Percentiles rank a stretch among this genome's conserved stretches.
Evolutionary conservation across 768 basidiomycete species (phyloP).

Genomic region (Mycena filopes): DNA sequence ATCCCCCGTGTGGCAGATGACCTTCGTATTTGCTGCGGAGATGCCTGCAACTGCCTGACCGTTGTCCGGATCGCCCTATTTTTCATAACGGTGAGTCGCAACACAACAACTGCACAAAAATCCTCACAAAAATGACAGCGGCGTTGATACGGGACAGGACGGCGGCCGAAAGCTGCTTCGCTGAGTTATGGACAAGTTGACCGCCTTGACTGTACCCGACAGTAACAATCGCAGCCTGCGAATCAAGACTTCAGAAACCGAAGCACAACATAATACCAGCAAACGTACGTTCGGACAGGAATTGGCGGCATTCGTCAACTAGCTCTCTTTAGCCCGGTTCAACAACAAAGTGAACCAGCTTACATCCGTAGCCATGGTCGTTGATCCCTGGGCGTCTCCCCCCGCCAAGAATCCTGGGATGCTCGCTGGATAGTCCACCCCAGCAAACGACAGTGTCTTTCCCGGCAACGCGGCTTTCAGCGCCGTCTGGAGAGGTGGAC

Average conservation of each 20-base stretch:
- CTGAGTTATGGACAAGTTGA: conserved; percentile 36
- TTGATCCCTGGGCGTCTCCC: conserved; percentile 32
- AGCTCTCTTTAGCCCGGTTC: background rate
- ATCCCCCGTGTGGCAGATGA: conserved; percentile 29
- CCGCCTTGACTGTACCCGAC: conserved; percentile 36
- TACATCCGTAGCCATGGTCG: conserved; percentile 34
- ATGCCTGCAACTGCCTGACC: conserved; percentile 18
- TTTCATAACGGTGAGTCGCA: background rate
- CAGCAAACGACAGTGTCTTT: conserved; percentile 32
- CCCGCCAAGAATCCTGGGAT: conserved; percentile 35
- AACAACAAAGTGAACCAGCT: background rate
- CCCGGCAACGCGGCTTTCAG: conserved; percentile 27
- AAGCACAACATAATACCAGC: background rate
- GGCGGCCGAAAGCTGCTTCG: conserved; percentile 26
- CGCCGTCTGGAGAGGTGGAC: conserved; percentile 31
- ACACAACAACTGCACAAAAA: background rate
- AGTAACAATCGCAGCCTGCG: conserved; percentile 27
- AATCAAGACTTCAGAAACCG: background rate
- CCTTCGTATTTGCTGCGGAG: conserved; percentile 19
- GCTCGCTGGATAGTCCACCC: conserved; percentile 35
- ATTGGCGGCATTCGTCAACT: conserved; percentile 33
- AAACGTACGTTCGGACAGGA: conserved; percentile 31
- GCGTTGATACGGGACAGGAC: conserved; percentile 31
- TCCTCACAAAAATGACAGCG: conserved; percentile 35
- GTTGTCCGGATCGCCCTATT: conserved; percentile 27